These are phyloP conservation scores for Nidularia pulvinata DNA, from an alignment of 768 basidiomycete genomes.

Conservation along the genomic window DNA sequence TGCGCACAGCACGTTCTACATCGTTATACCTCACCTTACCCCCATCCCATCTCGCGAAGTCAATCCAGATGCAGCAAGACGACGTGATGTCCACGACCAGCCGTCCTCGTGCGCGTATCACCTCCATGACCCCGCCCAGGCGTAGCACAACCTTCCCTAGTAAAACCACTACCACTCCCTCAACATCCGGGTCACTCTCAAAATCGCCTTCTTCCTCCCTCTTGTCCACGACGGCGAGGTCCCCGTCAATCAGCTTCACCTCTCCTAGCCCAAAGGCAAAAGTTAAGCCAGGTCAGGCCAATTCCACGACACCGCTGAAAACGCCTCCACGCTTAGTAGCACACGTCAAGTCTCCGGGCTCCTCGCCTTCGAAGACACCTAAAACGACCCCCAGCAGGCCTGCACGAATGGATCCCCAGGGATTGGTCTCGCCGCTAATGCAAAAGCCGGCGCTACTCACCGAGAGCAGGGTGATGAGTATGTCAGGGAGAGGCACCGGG, in stretches of 20 bases:
- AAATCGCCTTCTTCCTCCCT: slow-evolving; percentile 21
- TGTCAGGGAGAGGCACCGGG: slow-evolving; percentile 15
- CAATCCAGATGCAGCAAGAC: slow-evolving; percentile 8
- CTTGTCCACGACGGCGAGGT: slow-evolving; percentile 12
- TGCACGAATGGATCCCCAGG: not conserved
- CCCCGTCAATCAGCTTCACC: slow-evolving; percentile 35
- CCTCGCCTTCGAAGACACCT: slow-evolving; percentile 16
- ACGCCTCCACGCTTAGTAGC: slow-evolving; percentile 22
- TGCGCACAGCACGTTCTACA: slow-evolving; percentile 18
- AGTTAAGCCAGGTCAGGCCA: slow-evolving; percentile 13
- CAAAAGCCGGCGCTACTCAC: not conserved
- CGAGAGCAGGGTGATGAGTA: not conserved
- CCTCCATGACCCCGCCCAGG: slow-evolving; percentile 40
- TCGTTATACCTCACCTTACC: slow-evolving; percentile 20
- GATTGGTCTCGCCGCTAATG: not conserved
- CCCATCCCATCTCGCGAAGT: slow-evolving; percentile 10
- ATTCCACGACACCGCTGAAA: slow-evolving; percentile 20
- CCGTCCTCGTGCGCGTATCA: slow-evolving; percentile 34
- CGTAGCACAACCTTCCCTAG: slow-evolving; percentile 5
- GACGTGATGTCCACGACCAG: slow-evolving; percentile 23
- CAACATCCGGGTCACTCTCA: slow-evolving; percentile 11
- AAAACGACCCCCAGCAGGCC: slow-evolving; percentile 16
- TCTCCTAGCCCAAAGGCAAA: slow-evolving; percentile 36
- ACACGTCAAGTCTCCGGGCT: slow-evolving; percentile 6
- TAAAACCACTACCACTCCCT: slow-evolving; percentile 13